Base-by-base conservation (phyloP, 192 early-diverging fungal genomes). In the Coemansia umbellata region DNA sequence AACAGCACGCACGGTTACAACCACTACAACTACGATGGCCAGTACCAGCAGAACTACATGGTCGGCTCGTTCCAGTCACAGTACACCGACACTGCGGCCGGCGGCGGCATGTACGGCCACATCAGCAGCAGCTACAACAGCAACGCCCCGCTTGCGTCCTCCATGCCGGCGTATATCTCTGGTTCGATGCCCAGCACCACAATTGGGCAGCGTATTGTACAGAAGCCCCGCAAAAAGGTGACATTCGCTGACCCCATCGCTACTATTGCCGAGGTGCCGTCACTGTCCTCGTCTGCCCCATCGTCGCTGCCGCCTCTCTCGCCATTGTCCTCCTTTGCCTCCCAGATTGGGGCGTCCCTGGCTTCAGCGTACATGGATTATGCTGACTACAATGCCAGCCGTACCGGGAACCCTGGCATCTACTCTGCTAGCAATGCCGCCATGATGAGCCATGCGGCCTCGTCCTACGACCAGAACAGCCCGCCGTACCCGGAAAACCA, bases 201-300 rank as follows among this genome's bases (percentile, higher is more conserved):
- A 13, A 45, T 45, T 26, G 14, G 24, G 43, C 24, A 45, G 9
- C 24, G 28, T 26, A 15, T n/a, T 10, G 24, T 45, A 26, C 39
- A 51, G 37, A 53, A 52, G 57, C 57, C 51, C 19, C 61, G 64
- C 27, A 68, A 72, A 41, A 43, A 48, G 9, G 69, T 65, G 30
- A 65, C 62, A n/a, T 72, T 72, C 57, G 69, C 57, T 32, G 49
- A 72, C 37, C 69, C 69, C 4, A 59, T 72, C 24, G 62, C 57
- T 28, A 53, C 59, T 13, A 45, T 41, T 19, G 31, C 35, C 3
- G 35, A 60, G 18, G 39, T 59, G 39, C 55, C 63, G 6, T n/a
- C 26, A 42, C 15, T 28, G n/a, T 28, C 55, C 17, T 50, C 56
- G 4, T 60, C 47, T 3, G 58, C 57, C 1, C 58, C 65, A 27